phyloP scores from a whole-genome alignment of 2,329 filamentous ascomycete genomes.

The Fusarium setosum region DNA sequence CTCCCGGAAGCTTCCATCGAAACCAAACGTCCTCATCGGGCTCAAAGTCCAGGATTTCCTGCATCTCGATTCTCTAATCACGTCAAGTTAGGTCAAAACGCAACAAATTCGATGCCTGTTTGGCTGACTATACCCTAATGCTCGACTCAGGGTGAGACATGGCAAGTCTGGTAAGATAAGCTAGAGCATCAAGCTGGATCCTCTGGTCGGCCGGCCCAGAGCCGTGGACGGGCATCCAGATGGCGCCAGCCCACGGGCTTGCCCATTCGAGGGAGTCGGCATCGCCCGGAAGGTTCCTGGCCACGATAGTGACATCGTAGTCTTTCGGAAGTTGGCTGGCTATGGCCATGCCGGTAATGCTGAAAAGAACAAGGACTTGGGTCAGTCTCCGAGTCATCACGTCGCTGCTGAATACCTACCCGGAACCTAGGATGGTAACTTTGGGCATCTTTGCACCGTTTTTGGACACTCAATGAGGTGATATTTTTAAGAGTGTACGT shows the following conservation, averaged over 20 bases:
- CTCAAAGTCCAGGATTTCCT: background rate
- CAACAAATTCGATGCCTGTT: too few relatives aligned
- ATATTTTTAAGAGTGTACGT: too few relatives aligned
- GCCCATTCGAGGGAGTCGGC: background rate
- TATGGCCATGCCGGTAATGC: constrained; percentile 31
- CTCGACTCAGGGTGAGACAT: background rate
- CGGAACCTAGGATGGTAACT: background rate
- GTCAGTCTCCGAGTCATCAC: too few relatives aligned
- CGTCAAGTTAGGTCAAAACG: too few relatives aligned
- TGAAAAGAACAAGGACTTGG: too few relatives aligned
- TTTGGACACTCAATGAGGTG: too few relatives aligned
- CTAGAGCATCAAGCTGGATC: constrained; percentile 42
- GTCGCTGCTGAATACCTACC: background rate
- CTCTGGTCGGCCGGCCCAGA: constrained; percentile 6
- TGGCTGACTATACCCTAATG: background rate
- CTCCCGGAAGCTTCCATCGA: too few relatives aligned
- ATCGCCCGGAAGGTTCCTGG: constrained; percentile 9
- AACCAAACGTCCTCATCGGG: background rate
- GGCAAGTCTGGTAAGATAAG: constrained; percentile 41
- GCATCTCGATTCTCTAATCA: background rate
- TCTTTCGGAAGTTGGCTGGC: constrained; percentile 3
- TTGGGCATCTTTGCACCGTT: background rate
- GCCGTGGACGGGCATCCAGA: constrained; percentile 6
- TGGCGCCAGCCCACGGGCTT: background rate
- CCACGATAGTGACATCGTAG: constrained; percentile 13